Percentiles rank a stretch among this genome's conserved stretches.
Conservation (phyloP, 2,329 filamentous ascomycete genomes). For the Penicillium sp. region DNA sequence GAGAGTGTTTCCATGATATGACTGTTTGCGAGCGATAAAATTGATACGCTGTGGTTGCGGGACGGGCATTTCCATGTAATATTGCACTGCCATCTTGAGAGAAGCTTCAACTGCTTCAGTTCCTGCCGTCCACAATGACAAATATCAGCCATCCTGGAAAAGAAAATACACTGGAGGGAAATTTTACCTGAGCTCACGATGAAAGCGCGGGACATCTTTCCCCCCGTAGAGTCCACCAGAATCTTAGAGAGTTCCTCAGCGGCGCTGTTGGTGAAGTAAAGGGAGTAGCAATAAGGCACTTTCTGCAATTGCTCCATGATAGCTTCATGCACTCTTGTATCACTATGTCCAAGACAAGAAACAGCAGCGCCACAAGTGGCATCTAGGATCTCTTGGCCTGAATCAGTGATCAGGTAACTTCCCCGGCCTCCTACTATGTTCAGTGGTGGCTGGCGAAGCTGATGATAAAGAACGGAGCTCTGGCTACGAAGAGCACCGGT, state of each 20-base stretch:
- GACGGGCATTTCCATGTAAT: constrained; percentile 58
- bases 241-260: constrained; percentile 56
- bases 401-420: constrained; percentile 56
- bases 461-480: constrained; percentile 54
- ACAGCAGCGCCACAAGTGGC: constrained; percentile 73
- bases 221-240: constrained; percentile 54
- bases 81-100: constrained; percentile 68
- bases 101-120: constrained; percentile 70
- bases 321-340: constrained; percentile 62
- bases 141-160: constrained; percentile 8
- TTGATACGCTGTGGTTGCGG: constrained; percentile 57
- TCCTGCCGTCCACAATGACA: constrained; percentile 41
- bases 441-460: constrained; percentile 48
- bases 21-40: constrained; percentile 65
- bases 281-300: constrained; percentile 60
- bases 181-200: constrained; percentile 59
- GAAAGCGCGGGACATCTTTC: constrained; percentile 57
- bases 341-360: constrained; percentile 69
- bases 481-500: neutral
- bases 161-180: too few species aligned
- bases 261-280: constrained; percentile 58
- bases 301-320: constrained; percentile 61
- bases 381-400: constrained; percentile 60
- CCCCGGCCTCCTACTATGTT: constrained; percentile 52
- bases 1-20: constrained; percentile 71